Percentiles rank a stretch among this genome's conserved stretches.
Evolutionary conservation across 129 eudicot genomes (phyloP).

Genomic region (Oenanthe sinensis): DNA sequence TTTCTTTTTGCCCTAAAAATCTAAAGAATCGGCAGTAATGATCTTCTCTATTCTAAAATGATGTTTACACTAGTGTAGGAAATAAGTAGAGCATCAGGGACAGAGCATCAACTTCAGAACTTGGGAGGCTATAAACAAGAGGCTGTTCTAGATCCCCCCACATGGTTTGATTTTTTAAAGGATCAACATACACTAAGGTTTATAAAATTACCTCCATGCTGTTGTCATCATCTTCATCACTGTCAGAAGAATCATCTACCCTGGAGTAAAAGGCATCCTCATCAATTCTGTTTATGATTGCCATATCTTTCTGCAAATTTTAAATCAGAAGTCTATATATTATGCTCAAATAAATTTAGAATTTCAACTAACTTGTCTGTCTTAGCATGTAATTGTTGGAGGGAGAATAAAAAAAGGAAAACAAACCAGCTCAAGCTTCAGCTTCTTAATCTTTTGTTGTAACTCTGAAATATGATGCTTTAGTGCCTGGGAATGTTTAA

Average conservation of each 20-base stretch:
- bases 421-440: slow-evolving; percentile 70
- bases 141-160: not conserved
- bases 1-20: not conserved
- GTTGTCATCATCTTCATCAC: slow-evolving; percentile 30
- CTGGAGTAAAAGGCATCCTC: slow-evolving; percentile 49
- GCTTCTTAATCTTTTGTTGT: slow-evolving; percentile 46
- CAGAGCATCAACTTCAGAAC: not conserved
- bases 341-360: not conserved
- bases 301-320: slow-evolving; percentile 59
- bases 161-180: not conserved
- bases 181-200: not conserved
- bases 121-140: not conserved
- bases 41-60: not conserved
- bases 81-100: not conserved
- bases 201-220: slow-evolving; percentile 6
- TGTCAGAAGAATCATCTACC: slow-evolving; percentile 42
- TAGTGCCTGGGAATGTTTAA: slow-evolving; percentile 48
- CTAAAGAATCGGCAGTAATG: not conserved
- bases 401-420: not conserved
- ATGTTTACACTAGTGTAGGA: not conserved
- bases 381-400: not conserved
- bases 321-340: slow-evolving; percentile 1
- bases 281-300: slow-evolving; percentile 34
- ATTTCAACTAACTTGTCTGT: not conserved
- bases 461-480: slow-evolving; percentile 71